Conservation (phyloP, 139 green algal genomes). For the Nannochloris sp. region DNA sequence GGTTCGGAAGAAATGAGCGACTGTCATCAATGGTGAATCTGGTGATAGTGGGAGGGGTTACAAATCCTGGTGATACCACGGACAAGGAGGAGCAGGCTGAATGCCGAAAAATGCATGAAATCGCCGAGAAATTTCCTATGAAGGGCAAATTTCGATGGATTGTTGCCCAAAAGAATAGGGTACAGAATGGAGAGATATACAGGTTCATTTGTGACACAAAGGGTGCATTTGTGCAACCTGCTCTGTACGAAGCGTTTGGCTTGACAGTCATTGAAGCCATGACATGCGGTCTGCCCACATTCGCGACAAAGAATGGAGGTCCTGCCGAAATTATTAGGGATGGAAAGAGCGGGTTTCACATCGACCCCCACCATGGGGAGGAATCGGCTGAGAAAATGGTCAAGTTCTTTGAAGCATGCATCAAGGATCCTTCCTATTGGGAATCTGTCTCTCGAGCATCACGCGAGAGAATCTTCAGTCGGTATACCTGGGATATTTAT, state of each 20-base stretch:
- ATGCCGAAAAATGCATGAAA: slow-evolving; percentile 58
- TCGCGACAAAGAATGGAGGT: slow-evolving; percentile 60
- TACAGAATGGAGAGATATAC: slow-evolving; percentile 68
- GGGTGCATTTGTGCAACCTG: slow-evolving; percentile 71
- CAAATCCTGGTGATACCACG: slow-evolving; percentile 42
- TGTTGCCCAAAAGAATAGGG: slow-evolving; percentile 57
- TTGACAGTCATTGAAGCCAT: slow-evolving; percentile 77
- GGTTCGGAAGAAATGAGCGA: slow-evolving; percentile 43
- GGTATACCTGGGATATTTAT: slow-evolving; percentile 73
- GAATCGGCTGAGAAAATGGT: slow-evolving; percentile 51
- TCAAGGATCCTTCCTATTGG: slow-evolving; percentile 37
- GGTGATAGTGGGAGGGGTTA: slow-evolving; percentile 64
- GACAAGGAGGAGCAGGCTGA: slow-evolving; percentile 63
- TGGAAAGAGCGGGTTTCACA: slow-evolving; percentile 65
- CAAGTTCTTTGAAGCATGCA: slow-evolving; percentile 66
- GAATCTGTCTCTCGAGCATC: slow-evolving; percentile 29
- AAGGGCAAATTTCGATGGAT: slow-evolving; percentile 51
- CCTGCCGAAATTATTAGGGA: slow-evolving; percentile 67
- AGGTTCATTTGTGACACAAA: slow-evolving; percentile 56
- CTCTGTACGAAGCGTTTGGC: slow-evolving; percentile 70
- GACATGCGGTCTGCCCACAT: slow-evolving; percentile 63
- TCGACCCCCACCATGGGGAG: slow-evolving; percentile 65
- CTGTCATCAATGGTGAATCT: slow-evolving; percentile 65
- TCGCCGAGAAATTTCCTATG: slow-evolving; percentile 55
- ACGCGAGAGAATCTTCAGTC: slow-evolving; percentile 30